Conservation (phyloP, 2,329 filamentous ascomycete genomes). For the Cladosporium sp. region DNA sequence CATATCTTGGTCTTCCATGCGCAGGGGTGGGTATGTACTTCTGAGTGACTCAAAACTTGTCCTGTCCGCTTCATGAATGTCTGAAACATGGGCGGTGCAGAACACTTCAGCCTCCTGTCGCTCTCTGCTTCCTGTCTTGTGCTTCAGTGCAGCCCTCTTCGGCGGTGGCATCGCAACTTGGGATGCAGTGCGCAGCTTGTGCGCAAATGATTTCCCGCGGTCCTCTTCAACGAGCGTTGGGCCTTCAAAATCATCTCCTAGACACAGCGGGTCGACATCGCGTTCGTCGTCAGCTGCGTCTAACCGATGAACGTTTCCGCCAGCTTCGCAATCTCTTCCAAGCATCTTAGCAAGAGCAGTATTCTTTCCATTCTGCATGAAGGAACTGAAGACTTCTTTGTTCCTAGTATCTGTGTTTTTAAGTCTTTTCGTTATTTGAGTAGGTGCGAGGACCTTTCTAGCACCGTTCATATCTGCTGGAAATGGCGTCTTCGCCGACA, state of each 20-base stretch:
- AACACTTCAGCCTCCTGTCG: too few relatives aligned
- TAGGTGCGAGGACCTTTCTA: neutral
- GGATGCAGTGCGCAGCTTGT: slow-evolving; percentile 15
- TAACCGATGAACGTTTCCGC: too few relatives aligned
- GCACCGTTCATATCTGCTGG: too few relatives aligned
- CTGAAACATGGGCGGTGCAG: too few relatives aligned
- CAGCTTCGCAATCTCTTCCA: neutral
- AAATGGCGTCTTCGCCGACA: too few relatives aligned
- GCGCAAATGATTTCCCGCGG: neutral
- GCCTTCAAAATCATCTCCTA: slow-evolving; percentile 12
- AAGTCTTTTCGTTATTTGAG: neutral
- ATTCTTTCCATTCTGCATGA: slow-evolving; percentile 8
- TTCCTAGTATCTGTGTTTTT: slow-evolving; percentile 15
- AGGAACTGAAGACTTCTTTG: slow-evolving; percentile 15
- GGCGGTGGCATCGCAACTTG: slow-evolving; percentile 23
- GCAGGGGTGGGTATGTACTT: too few relatives aligned
- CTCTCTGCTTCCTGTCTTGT: too few relatives aligned
- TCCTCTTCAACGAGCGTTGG: slow-evolving; percentile 8
- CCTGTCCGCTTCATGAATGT: too few relatives aligned
- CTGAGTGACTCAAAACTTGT: too few relatives aligned
- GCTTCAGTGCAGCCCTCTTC: neutral
- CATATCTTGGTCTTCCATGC: too few relatives aligned
- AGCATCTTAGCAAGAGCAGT: neutral
- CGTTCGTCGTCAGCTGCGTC: too few relatives aligned
- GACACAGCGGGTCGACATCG: too few relatives aligned